Base-by-base conservation (phyloP, 1,139 yeast species). In the Suhomyces coccinellae region DNA sequence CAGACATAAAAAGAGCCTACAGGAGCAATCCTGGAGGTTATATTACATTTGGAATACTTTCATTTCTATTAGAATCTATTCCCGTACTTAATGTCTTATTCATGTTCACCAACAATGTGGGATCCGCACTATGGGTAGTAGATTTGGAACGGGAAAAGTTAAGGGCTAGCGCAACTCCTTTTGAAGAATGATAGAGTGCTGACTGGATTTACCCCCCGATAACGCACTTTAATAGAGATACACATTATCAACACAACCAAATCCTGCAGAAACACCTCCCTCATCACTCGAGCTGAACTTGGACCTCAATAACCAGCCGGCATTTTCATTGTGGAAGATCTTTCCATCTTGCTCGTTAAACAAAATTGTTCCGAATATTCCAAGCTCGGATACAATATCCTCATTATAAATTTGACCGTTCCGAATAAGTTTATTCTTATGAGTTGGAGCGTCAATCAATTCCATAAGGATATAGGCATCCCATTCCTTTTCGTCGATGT, bases 201-300 rank as follows among this genome's bases (percentile, higher is more conserved):
- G 13, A 33, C 3, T 5, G 11, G 3, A 12, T 3, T 7, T 14
- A 24, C 24, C n/a, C 17, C 9, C n/a, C 12, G n/a, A 5, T 26
- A 12, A 5, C 11, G 29, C 12, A 35, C 8, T 40, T 46, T 61
- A 64, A 54, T 74, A 74, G 43, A 80, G 65, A 52, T 77, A 77
- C 22, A 79, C 62, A 57, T 91, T 87, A 65, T 93, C 99, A 43
- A 93, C 89, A 65, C 97, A 90, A 10, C 98, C 99, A 67, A 87
- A 93, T 0, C 99, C 99, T 12, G 99, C 98, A 27, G 98, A 98
- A 29, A 93, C 97, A 32, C 99, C 99, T 40, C 99, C 99, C 70
- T 93, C 99, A 65, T 93, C 83, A 45, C 96, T 86, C 3, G 85
- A 73, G 53, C 88, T 85, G 48, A 90, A 80, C 65, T 93, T 93